Conservation (phyloP, 768 basidiomycete species). For the Mycena floridula region DNA sequence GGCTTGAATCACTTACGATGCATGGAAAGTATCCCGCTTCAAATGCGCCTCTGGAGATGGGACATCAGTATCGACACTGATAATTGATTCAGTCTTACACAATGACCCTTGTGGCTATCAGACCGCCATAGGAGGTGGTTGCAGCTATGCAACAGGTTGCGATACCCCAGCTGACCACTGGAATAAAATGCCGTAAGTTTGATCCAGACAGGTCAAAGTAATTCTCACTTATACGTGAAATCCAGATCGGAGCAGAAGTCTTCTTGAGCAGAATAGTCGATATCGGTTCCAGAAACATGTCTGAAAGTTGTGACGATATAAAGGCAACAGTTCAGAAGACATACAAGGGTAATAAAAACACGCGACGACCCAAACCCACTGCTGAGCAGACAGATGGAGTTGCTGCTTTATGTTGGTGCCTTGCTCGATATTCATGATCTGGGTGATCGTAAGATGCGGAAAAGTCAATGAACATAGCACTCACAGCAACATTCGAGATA, state of each 20-base stretch:
- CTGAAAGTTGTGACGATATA: too few relatives aligned
- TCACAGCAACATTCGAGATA: conserved; percentile 14
- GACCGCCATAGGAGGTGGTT: conserved; percentile 10
- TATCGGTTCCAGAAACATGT: conserved; percentile 13
- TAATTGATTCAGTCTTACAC: conserved; percentile 7
- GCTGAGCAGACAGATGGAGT: conserved; percentile 12
- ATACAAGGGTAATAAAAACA: conserved; percentile 19
- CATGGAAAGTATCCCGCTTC: conserved; percentile 16
- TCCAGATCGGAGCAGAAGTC: too few relatives aligned
- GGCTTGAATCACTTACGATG: too few relatives aligned
- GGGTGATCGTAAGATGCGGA: too few relatives aligned
- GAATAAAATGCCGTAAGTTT: too few relatives aligned
- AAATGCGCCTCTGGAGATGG: conserved; percentile 6
- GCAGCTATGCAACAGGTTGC: conserved; percentile 13
- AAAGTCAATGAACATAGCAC: too few relatives aligned
- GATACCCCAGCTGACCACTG: conserved; percentile 17
- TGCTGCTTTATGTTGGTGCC: conserved; percentile 14
- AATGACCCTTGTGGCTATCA: conserved; percentile 14
- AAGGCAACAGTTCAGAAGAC: too few relatives aligned
- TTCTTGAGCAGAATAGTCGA: conserved; percentile 14
- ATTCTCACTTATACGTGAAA: too few relatives aligned
- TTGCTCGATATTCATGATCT: conserved; percentile 15
- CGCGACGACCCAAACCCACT: conserved; percentile 17
- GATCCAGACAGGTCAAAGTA: too few relatives aligned
- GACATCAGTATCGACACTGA: not conserved